Evolutionary conservation across 768 basidiomycete species (phyloP).

Genomic region (Serendipita sp.): DNA sequence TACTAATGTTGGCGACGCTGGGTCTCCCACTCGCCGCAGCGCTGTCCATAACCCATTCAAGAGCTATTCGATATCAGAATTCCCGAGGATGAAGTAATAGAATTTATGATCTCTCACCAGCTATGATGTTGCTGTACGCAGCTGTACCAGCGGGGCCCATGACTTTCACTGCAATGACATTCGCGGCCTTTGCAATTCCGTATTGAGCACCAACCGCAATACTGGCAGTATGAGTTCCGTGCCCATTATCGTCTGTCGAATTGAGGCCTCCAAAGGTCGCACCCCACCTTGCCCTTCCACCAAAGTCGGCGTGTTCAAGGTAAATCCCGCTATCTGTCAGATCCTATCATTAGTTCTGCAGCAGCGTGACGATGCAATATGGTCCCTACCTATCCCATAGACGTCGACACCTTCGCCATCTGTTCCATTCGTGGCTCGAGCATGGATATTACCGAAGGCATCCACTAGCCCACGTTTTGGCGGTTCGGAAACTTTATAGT

Average conservation of each 20-base stretch:
- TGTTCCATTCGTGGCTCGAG: background rate
- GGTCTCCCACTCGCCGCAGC: conserved; percentile 11
- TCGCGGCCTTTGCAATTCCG: conserved; percentile 8
- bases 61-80: conserved; percentile 8
- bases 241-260: background rate
- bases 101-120: background rate
- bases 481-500: background rate
- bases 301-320: conserved; percentile 21
- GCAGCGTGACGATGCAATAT: background rate
- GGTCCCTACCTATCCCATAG: background rate
- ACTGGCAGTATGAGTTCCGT: conserved; percentile 4
- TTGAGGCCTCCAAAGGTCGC: conserved; percentile 19
- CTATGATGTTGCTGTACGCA: background rate
- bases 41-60: conserved; percentile 19
- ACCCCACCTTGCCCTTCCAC: conserved; percentile 28
- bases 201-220: conserved; percentile 16
- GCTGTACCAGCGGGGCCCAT: background rate
- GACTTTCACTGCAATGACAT: conserved; percentile 4
- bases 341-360: background rate
- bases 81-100: background rate
- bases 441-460: background rate
- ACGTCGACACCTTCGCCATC: background rate
- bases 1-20: background rate
- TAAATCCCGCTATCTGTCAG: background rate
- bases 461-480: background rate